These are phyloP conservation scores for Boletales sp. DNA, from an alignment of 768 basidiomycete species.

Conservation along the genomic window DNA sequence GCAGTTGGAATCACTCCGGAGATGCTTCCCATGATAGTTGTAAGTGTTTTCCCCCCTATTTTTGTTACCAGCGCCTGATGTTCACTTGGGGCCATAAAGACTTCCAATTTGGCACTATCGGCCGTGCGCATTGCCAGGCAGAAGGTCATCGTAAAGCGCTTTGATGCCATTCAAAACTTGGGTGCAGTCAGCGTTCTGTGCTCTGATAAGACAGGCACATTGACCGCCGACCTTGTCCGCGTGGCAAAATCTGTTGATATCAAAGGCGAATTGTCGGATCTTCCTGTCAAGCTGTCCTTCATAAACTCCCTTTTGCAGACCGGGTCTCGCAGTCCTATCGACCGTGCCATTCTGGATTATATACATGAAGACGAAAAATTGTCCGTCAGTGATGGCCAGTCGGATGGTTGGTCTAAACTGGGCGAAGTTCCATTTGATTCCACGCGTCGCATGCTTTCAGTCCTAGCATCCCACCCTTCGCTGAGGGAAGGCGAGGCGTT, in stretches of 20 bases:
- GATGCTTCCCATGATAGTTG: slow-evolving; percentile 34
- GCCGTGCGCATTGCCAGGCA: slow-evolving; percentile 52
- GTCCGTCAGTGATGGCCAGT: slow-evolving; percentile 2
- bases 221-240: slow-evolving; percentile 41
- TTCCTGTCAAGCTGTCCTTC: slow-evolving; percentile 27
- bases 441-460: slow-evolving; percentile 33
- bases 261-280: slow-evolving; percentile 19
- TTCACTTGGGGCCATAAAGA: slow-evolving; percentile 40
- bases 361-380: slow-evolving; percentile 12
- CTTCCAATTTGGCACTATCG: slow-evolving; percentile 57
- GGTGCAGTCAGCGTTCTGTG: slow-evolving; percentile 53
- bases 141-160: slow-evolving; percentile 58
- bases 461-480: slow-evolving; percentile 29
- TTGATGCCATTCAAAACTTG: slow-evolving; percentile 62
- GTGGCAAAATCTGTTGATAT: slow-evolving; percentile 28
- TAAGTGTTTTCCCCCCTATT: slow-evolving; percentile 7
- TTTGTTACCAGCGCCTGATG: not conserved
- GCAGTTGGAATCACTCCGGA: slow-evolving; percentile 32
- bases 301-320: slow-evolving; percentile 33
- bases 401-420: slow-evolving; percentile 27
- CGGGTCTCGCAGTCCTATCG: slow-evolving; percentile 35
- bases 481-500: slow-evolving; percentile 16
- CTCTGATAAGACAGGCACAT: slow-evolving; percentile 66
- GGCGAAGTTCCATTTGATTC: slow-evolving; percentile 37
- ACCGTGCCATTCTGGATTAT: slow-evolving; percentile 32